Evolutionary conservation across 257 asterid genomes (phyloP), one percentile per base, ranked within the genome.

Genomic region (Anisodus acutangulus): DNA sequence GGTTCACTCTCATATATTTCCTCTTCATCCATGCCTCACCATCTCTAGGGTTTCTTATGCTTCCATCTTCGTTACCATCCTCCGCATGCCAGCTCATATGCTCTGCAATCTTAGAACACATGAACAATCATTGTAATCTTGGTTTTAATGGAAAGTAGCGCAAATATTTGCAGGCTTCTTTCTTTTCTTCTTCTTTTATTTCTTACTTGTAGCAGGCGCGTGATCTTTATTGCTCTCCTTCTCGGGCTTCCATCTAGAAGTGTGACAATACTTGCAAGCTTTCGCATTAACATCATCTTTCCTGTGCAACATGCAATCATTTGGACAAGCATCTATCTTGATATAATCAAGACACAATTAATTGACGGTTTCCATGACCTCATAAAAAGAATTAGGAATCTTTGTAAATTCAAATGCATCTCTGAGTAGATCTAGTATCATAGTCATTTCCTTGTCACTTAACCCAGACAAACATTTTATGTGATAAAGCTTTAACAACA

Each of bases 51-150:
- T 47, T 59, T n/a, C 22, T 11, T 15, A 53, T 53, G 58, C 16
- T 10, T 53, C 62, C 84, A 82, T 64, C 66, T 4, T 82, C 49
- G 3, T 8, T 41, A 2, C 43, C 17, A 1, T 13, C 37, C 54
- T 68, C 57, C 22, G 9, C 9, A 53, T 68, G 85, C 58, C 85
- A 49, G 15, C 39, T 67, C 85, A 82, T 68, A 6, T 4, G 7
- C 1, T 5, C 4, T 1, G 57, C 80, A 9, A 59, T 68, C 22
- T 16, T 53, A 8, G 80, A 53, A 5, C 67, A 53, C 80, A 82
- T 82, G 19, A 43, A 67, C 41, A 82, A 49, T 49, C 69, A 3
- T 26, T 82, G 85, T 31, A 82, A 49, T 9, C 80, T 51, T 11
- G 69, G 67, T 11, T n/a, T 67, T 12, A 54, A 22, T 7, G 80